These are phyloP conservation scores for Cladosporium sp. DNA, from an alignment of 2,329 filamentous ascomycete genomes.

Conservation along the genomic window DNA sequence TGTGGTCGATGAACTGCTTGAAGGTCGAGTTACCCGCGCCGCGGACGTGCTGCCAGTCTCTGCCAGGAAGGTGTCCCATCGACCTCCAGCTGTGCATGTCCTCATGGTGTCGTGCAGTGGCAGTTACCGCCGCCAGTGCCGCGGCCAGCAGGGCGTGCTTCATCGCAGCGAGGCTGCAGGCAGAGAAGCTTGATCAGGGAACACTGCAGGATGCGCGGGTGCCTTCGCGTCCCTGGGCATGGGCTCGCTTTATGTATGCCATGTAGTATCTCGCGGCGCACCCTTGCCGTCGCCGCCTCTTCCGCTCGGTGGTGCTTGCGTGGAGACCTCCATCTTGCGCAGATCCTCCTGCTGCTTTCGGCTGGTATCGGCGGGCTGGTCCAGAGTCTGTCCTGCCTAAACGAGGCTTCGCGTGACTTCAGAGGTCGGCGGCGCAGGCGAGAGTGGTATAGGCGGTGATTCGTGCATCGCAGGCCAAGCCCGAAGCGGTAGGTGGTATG, in stretches of 20 bases:
- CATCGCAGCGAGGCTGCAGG: not conserved
- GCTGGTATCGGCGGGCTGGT: not conserved
- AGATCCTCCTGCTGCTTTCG: not conserved
- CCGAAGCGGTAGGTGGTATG: not conserved
- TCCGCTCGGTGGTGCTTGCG: too few species aligned
- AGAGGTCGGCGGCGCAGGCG: too few species aligned
- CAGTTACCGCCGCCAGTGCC: not conserved
- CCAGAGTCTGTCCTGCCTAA: not conserved
- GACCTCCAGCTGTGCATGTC: conserved; percentile 7
- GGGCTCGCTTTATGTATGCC: not conserved
- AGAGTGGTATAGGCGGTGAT: not conserved
- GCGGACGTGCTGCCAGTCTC: conserved; percentile 2
- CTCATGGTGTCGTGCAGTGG: not conserved
- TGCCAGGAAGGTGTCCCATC: conserved; percentile 5
- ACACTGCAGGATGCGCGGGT: too few species aligned
- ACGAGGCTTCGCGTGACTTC: too few species aligned
- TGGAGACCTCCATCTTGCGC: too few species aligned
- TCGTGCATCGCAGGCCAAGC: not conserved
- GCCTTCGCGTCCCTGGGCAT: too few species aligned
- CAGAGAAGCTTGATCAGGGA: too few species aligned
- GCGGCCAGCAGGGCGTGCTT: not conserved
- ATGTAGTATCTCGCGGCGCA: not conserved
- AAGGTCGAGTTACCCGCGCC: conserved; percentile 35
- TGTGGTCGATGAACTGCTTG: conserved; percentile 54
- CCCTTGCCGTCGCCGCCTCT: too few species aligned